These are phyloP conservation scores for Micractinium sp. DNA, from an alignment of 139 green algal species.

Conservation along the genomic window DNA sequence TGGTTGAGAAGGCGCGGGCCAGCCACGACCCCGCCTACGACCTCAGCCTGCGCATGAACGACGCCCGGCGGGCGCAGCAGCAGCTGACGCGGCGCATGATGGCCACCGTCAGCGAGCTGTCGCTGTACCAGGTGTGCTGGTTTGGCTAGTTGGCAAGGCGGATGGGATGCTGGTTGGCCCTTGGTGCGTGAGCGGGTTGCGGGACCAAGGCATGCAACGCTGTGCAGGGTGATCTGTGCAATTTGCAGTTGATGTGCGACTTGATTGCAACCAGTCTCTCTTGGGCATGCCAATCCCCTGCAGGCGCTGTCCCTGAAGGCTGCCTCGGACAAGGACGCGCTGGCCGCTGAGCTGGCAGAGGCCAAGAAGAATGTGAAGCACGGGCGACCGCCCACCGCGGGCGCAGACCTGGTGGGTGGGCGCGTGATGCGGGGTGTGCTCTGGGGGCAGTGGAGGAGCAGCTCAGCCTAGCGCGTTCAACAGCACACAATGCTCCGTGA, in stretches of 20 bases:
- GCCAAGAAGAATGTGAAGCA: slow-evolving; percentile 46
- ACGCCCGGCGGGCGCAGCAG: slow-evolving; percentile 72
- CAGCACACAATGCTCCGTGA: no score
- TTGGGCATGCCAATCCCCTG: not conserved
- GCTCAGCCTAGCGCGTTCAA: no score
- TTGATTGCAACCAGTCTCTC: no score
- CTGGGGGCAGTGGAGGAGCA: no score
- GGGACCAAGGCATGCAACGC: no score
- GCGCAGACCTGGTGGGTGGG: slow-evolving; percentile 33
- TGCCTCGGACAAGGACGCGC: slow-evolving; percentile 59
- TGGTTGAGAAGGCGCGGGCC: slow-evolving; percentile 27
- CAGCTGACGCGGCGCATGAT: slow-evolving; percentile 82
- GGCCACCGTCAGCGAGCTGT: slow-evolving; percentile 87
- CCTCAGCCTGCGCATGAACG: slow-evolving; percentile 59
- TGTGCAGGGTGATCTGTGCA: no score
- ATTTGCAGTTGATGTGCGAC: no score
- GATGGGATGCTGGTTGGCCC: not conserved
- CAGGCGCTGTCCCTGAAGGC: slow-evolving; percentile 76
- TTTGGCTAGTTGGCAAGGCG: not conserved
- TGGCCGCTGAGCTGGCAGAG: slow-evolving; percentile 54
- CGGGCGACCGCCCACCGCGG: slow-evolving; percentile 72
- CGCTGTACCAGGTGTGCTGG: slow-evolving; percentile 76
- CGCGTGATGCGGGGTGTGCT: no score
- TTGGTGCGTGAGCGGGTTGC: no score
- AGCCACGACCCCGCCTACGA: slow-evolving; percentile 15